phyloP scores from a whole-genome alignment of 768 basidiomycete species.

The Sporobolomyces roseus region DNA sequence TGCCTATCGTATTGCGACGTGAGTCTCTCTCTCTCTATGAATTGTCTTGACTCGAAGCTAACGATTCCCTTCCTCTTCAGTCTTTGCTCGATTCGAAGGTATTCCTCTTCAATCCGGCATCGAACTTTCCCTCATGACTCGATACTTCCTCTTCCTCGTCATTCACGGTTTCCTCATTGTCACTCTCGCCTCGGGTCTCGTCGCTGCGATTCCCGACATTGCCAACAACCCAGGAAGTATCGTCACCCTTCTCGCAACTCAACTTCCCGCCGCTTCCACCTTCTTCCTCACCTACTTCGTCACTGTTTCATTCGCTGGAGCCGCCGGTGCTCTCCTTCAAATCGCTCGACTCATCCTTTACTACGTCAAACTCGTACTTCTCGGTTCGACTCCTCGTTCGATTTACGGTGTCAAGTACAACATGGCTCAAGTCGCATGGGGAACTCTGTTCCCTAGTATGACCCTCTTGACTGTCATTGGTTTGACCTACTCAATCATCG shows the following conservation, averaged over 20 bases:
- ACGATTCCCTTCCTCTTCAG: too few relatives aligned
- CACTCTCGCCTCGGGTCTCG: slow-evolving; percentile 75
- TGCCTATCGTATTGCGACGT: slow-evolving; percentile 76
- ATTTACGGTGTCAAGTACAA: slow-evolving; percentile 78
- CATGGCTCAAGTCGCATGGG: slow-evolving; percentile 66
- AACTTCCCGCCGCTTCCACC: slow-evolving; percentile 76
- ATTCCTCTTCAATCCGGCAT: slow-evolving; percentile 77
- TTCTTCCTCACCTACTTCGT: slow-evolving; percentile 83
- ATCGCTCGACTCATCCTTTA: slow-evolving; percentile 72
- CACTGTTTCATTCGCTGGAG: slow-evolving; percentile 57
- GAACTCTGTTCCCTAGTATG: slow-evolving; percentile 63
- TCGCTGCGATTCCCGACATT: slow-evolving; percentile 60
- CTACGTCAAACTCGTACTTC: slow-evolving; percentile 81
- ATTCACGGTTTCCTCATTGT: slow-evolving; percentile 93
- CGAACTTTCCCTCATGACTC: slow-evolving; percentile 84
- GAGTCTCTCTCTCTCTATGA: too few relatives aligned
- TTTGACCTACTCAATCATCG: slow-evolving; percentile 77
- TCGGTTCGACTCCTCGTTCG: slow-evolving; percentile 82
- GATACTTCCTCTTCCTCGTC: slow-evolving; percentile 79
- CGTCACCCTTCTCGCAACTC: slow-evolving; percentile 66
- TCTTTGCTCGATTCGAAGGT: slow-evolving; percentile 80
- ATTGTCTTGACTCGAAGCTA: too few relatives aligned
- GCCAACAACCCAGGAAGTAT: slow-evolving; percentile 65
- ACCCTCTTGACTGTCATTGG: slow-evolving; percentile 75
- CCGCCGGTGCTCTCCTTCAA: slow-evolving; percentile 74